Conservation (phyloP, 1,139 yeast species). For the Kodamaea sp. region DNA sequence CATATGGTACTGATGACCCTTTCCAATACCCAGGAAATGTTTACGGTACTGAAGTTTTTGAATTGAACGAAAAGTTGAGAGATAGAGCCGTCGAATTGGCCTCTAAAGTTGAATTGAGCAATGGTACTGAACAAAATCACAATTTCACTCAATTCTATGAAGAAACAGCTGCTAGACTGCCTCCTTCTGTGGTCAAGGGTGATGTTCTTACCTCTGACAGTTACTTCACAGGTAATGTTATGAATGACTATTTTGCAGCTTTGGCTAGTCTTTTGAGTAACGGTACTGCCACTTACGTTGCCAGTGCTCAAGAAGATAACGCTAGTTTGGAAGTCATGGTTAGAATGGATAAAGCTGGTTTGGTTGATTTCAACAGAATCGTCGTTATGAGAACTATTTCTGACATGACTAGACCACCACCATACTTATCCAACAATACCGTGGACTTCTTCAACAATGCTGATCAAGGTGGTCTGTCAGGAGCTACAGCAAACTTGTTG, state of each 20-base stretch:
- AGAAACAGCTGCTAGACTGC: slow-evolving; percentile 45
- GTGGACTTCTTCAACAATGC: slow-evolving; percentile 49
- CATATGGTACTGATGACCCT: slow-evolving; percentile 51
- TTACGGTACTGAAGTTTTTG: slow-evolving; percentile 66
- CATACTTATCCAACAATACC: slow-evolving; percentile 39
- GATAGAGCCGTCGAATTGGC: slow-evolving; percentile 58
- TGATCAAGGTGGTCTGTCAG: slow-evolving; percentile 50
- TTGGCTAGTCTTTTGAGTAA: slow-evolving; percentile 52
- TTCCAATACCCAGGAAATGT: slow-evolving; percentile 51
- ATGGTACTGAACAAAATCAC: slow-evolving; percentile 44
- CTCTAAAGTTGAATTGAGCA: slow-evolving; percentile 35
- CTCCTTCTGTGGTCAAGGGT: slow-evolving; percentile 52
- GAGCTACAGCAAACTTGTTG: slow-evolving; percentile 51
- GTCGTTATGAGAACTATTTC: slow-evolving; percentile 63
- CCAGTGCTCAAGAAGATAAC: slow-evolving; percentile 68
- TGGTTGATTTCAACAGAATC: slow-evolving; percentile 55
- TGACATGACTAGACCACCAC: slow-evolving; percentile 58
- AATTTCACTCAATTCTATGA: slow-evolving; percentile 47
- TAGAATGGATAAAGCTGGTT: slow-evolving; percentile 52
- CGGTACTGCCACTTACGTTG: slow-evolving; percentile 56
- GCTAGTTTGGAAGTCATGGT: slow-evolving; percentile 60
- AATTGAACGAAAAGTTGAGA: slow-evolving; percentile 55
- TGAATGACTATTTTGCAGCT: slow-evolving; percentile 49
- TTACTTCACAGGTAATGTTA: slow-evolving; percentile 53
- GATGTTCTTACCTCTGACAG: slow-evolving; percentile 61